A percentile compares a stretch with the other conserved stretches of the same genome.
These are phyloP conservation scores for Phytopythium sindhum DNA, from an alignment of 352 stramenopile species.

Conservation along the genomic window DNA sequence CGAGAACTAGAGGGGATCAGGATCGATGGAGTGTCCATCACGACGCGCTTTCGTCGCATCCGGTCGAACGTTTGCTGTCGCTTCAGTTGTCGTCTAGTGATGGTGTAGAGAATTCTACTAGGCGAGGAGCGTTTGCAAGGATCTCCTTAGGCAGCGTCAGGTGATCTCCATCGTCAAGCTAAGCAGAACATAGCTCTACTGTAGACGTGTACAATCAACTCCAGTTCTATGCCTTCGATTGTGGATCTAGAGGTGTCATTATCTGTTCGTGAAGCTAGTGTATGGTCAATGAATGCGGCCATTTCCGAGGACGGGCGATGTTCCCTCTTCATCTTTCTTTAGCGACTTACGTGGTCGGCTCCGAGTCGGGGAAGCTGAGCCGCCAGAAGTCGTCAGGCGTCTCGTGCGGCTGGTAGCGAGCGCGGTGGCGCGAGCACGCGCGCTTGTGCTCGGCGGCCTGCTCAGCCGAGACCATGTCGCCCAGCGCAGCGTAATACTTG, in stretches of 20 bases:
- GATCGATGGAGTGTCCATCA: background rate
- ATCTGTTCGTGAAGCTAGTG: background rate
- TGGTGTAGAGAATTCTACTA: background rate
- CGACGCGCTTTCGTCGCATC: background rate
- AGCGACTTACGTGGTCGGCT: conserved; percentile 2
- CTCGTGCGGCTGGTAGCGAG: conserved; percentile 65
- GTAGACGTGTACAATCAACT: conserved; percentile 2
- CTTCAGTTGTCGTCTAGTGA: background rate
- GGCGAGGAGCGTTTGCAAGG: background rate
- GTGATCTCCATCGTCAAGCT: background rate
- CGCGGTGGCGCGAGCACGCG: conserved; percentile 74
- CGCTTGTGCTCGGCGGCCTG: conserved; percentile 36
- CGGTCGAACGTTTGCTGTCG: background rate
- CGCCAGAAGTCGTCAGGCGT: conserved; percentile 87
- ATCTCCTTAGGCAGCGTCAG: background rate
- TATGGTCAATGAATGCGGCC: background rate
- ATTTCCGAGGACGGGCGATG: background rate
- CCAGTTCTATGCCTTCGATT: background rate
- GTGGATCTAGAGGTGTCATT: background rate
- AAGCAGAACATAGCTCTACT: background rate
- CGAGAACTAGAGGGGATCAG: background rate
- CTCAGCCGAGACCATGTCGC: conserved; percentile 30
- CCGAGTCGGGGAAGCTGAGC: conserved; percentile 77
- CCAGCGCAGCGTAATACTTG: conserved; percentile 78
- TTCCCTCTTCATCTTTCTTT: background rate